Conservation (phyloP, 768 basidiomycete species). For the Mycena haematopus region DNA sequence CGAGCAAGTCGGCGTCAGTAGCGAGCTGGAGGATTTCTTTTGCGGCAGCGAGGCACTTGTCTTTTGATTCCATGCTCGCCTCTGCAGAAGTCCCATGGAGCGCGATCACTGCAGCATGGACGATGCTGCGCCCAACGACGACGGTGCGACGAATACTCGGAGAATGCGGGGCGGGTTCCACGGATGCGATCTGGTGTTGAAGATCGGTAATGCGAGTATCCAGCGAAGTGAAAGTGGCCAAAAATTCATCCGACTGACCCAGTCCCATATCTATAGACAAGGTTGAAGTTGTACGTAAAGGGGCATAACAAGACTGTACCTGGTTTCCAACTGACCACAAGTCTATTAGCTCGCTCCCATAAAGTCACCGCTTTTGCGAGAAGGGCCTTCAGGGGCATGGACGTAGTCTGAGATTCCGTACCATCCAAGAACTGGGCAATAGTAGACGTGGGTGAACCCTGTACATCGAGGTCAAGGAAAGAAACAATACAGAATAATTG, state of each 20-base stretch:
- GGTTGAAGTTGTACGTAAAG: background rate
- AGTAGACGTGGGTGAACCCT: background rate
- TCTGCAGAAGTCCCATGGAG: slow-evolving; percentile 22
- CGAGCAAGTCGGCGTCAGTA: background rate
- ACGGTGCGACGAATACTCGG: background rate
- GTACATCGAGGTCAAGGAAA: background rate
- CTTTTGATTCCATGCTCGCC: slow-evolving; percentile 5
- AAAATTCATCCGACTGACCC: background rate
- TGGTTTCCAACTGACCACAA: slow-evolving; percentile 11
- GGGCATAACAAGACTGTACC: background rate
- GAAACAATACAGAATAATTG: background rate
- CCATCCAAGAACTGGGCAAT: slow-evolving; percentile 18
- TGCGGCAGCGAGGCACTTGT: slow-evolving; percentile 20
- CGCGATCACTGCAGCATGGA: slow-evolving; percentile 22
- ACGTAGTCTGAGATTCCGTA: background rate
- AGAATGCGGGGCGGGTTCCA: background rate
- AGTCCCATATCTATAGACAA: background rate
- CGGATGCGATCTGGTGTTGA: background rate
- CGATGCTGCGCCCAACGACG: slow-evolving; percentile 19
- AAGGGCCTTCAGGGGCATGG: slow-evolving; percentile 11
- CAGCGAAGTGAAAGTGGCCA: background rate
- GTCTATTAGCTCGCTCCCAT: slow-evolving; percentile 26
- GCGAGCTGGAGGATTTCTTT: slow-evolving; percentile 4
- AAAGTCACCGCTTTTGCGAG: slow-evolving; percentile 23
- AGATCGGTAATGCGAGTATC: slow-evolving; percentile 4